A percentile compares a stretch with the other conserved stretches of the same genome.
Conservation (phyloP, 2,329 filamentous ascomycete species). For the Pseudocercospora fuligena region DNA sequence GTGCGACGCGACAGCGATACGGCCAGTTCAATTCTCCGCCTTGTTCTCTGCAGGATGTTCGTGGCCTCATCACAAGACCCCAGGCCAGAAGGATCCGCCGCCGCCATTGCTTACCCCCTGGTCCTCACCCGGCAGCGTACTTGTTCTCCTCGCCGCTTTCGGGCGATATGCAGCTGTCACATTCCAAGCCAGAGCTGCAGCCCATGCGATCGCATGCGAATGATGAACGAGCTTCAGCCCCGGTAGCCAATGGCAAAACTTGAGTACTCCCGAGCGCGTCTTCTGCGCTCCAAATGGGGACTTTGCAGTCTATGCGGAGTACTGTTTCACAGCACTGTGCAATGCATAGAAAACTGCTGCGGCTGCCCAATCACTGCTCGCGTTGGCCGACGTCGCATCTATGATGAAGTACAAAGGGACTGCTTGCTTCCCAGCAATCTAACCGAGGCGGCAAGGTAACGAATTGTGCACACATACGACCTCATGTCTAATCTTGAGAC, state of each 20-base stretch:
- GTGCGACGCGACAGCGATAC: not conserved
- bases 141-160: slow-evolving; percentile 8
- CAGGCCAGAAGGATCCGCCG: not conserved
- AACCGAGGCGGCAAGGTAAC: slow-evolving; percentile 19
- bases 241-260: slow-evolving; percentile 17
- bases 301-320: slow-evolving; percentile 17
- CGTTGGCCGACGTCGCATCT: slow-evolving; percentile 15
- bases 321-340: slow-evolving; percentile 8
- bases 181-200: slow-evolving; percentile 4
- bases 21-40: not conserved
- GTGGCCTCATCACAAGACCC: not conserved
- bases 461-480: not conserved
- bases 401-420: slow-evolving; percentile 8
- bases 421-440: slow-evolving; percentile 18
- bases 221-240: slow-evolving; percentile 9
- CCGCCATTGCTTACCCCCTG: not conserved
- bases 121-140: not conserved
- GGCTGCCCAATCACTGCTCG: slow-evolving; percentile 16
- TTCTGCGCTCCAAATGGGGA: slow-evolving; percentile 16
- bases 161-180: slow-evolving; percentile 28
- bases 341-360: slow-evolving; percentile 14
- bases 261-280: slow-evolving; percentile 6
- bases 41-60: not conserved
- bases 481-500: slow-evolving; percentile 18
- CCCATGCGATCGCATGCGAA: slow-evolving; percentile 8